Percentiles rank a stretch among this genome's conserved stretches.
Conservation (phyloP, 139 green algal genomes). For the Zygnema cylindricum region DNA sequence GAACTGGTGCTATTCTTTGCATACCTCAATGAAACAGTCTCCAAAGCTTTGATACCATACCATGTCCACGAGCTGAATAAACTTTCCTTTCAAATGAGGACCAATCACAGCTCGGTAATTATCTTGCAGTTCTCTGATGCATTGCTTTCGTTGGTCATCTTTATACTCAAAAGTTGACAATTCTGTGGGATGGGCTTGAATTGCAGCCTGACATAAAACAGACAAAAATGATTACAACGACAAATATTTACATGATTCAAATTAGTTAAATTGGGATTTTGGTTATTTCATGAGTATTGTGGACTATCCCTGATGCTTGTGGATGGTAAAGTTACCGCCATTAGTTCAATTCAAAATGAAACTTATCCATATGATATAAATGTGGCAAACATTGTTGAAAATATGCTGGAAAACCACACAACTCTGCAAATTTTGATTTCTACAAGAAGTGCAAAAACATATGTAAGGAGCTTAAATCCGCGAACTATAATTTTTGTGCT, state of each 20-base stretch:
- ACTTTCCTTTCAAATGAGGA: neutral
- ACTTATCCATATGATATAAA: too few relatives aligned
- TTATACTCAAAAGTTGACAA: neutral
- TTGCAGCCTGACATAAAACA: neutral
- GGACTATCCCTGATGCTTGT: too few relatives aligned
- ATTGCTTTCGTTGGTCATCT: neutral
- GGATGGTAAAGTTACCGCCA: neutral
- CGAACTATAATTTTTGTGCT: too few relatives aligned
- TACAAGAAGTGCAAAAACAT: too few relatives aligned
- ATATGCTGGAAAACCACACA: too few relatives aligned
- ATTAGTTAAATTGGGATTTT: too few relatives aligned
- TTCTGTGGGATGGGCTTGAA: neutral
- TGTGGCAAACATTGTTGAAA: too few relatives aligned
- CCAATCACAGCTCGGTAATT: neutral
- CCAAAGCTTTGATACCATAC: neutral
- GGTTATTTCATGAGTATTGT: too few relatives aligned
- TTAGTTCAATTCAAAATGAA: neutral
- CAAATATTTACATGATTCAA: neutral
- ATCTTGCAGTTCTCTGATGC: neutral
- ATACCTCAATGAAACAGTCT: neutral
- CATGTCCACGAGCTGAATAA: neutral
- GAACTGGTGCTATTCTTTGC: neutral
- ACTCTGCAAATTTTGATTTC: too few relatives aligned
- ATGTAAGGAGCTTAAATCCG: too few relatives aligned
- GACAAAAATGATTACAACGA: neutral